phyloP scores from a whole-genome alignment of 169 alveolate species.

The Plasmodium adleri region DNA sequence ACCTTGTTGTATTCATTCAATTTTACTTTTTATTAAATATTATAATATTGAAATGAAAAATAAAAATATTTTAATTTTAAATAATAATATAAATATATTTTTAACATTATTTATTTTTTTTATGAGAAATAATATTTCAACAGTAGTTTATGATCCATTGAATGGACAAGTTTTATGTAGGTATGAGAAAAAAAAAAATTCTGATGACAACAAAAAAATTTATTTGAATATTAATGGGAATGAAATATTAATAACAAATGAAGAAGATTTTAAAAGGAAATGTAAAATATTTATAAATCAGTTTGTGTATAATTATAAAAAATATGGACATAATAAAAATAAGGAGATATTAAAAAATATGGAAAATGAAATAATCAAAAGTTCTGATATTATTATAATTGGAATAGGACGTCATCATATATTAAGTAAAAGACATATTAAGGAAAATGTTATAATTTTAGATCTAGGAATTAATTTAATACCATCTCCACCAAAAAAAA shows the following conservation, averaged over 20 bases:
- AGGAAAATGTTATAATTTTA: constrained; percentile 35
- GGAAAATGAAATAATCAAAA: constrained; percentile 22
- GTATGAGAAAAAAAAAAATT: constrained; percentile 12
- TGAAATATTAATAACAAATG: constrained; percentile 13
- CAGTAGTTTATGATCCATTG: constrained; percentile 54
- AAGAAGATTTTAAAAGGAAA: constrained; percentile 16
- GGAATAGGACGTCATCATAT: constrained; percentile 33
- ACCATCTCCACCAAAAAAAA: background rate
- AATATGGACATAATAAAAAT: constrained; percentile 13
- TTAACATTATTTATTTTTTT: constrained; percentile 37
- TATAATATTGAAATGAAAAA: constrained; percentile 30
- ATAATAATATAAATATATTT: constrained; percentile 49
- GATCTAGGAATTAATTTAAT: constrained; percentile 58
- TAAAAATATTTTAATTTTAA: constrained; percentile 37
- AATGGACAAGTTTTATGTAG: constrained; percentile 48
- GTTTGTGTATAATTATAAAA: background rate
- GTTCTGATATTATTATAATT: constrained; percentile 41
- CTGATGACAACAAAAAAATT: background rate
- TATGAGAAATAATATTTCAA: constrained; percentile 26
- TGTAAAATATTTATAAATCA: constrained; percentile 1
- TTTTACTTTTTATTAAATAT: constrained; percentile 35
- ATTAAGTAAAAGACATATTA: constrained; percentile 27
- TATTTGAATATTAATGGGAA: constrained; percentile 14
- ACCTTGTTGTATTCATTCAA: constrained; percentile 54
- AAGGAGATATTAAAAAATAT: constrained; percentile 14